phyloP scores from a whole-genome alignment of 106 monocot species.

The Agapanthus africanus region DNA sequence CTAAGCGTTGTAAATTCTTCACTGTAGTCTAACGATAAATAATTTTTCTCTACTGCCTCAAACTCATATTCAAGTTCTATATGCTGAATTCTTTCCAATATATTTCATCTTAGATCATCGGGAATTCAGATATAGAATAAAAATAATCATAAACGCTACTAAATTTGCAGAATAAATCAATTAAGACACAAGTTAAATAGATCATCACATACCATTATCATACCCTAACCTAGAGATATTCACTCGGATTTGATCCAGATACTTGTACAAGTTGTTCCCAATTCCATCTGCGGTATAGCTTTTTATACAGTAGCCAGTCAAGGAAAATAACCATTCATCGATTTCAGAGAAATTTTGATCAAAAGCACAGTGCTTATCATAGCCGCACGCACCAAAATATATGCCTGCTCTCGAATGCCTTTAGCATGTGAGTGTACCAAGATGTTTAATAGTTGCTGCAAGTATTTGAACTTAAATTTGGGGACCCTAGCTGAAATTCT shows the following conservation, averaged over 20 bases:
- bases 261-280: slow-evolving; percentile 80
- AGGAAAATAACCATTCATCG: slow-evolving; percentile 78
- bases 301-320: slow-evolving; percentile 44
- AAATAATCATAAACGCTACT: neutral
- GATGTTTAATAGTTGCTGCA: slow-evolving; percentile 56
- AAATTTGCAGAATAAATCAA: neutral
- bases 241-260: slow-evolving; percentile 52
- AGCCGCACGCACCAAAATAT: slow-evolving; percentile 56
- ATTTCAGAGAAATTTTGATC: slow-evolving; percentile 67
- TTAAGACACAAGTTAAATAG: neutral
- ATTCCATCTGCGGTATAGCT: slow-evolving; percentile 10
- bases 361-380: slow-evolving; percentile 92
- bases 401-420: slow-evolving; percentile 39
- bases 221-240: slow-evolving; percentile 28
- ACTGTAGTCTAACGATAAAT: slow-evolving; percentile 1
- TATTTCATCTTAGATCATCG: neutral
- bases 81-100: neutral
- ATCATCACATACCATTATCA: slow-evolving; percentile 27
- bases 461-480: slow-evolving; percentile 70
- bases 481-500: slow-evolving; percentile 23
- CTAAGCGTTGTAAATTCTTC: neutral
- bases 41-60: neutral
- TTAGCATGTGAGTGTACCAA: slow-evolving; percentile 41
- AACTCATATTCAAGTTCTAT: neutral
- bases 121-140: neutral